Conservation (phyloP, 75 land plant genomes). For the Selaginella tamariscina region DNA sequence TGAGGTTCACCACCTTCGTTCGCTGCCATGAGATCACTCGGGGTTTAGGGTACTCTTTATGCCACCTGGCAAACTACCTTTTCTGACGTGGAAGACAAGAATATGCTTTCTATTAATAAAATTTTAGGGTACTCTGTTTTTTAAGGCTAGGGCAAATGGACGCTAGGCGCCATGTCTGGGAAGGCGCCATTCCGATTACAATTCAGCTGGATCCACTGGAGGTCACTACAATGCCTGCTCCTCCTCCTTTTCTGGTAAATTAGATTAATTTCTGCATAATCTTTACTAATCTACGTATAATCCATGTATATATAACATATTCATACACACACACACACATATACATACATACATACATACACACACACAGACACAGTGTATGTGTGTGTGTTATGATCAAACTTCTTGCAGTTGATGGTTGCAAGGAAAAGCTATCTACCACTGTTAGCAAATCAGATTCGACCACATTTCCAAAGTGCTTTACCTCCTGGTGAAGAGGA, state of each 20-base stretch:
- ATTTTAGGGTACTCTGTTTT: not conserved
- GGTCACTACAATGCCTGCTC: constrained; percentile 62
- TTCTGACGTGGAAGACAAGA: not conserved
- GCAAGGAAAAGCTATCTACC: constrained; percentile 87
- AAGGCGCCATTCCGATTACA: constrained; percentile 68
- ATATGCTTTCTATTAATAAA: not conserved
- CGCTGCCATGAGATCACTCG: not conserved
- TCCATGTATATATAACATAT: too few species aligned
- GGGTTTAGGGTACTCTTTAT: not conserved
- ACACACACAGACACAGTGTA: too few species aligned
- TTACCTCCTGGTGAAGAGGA: constrained; percentile 68
- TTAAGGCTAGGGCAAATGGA: constrained; percentile 19
- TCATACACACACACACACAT: too few species aligned
- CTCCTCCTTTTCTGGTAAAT: constrained; percentile 56
- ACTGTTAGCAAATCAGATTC: constrained; percentile 44
- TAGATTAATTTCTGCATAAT: too few species aligned
- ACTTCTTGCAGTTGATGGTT: constrained; percentile 50
- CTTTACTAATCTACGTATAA: too few species aligned
- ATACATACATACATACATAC: too few species aligned
- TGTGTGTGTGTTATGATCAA: too few species aligned
- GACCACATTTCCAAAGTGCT: constrained; percentile 54
- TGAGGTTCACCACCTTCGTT: not conserved
- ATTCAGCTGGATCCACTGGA: constrained; percentile 80
- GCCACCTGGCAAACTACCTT: constrained; percentile 1
- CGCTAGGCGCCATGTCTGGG: constrained; percentile 68